A percentile compares a stretch with the other conserved stretches of the same genome.
phyloP scores from a whole-genome alignment of 371 early-diverging fungal genomes.

The Mortierella sp. region DNA sequence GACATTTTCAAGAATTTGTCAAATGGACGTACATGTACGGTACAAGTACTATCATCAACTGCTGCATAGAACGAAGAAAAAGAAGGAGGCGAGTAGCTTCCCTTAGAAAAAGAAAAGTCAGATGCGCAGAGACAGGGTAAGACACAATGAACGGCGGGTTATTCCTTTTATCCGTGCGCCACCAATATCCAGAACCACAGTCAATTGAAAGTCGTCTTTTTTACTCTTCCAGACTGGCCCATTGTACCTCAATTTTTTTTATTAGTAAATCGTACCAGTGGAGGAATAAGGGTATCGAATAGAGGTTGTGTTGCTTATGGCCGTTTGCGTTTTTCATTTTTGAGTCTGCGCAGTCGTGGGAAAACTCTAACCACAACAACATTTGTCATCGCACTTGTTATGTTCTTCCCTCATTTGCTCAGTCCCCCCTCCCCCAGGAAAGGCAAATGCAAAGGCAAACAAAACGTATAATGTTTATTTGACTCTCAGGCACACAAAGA shows the following conservation, averaged over 20 bases:
- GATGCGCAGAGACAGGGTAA: not conserved
- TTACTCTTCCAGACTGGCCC: not conserved
- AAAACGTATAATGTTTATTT: not conserved
- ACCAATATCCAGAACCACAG: not conserved
- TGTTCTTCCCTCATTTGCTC: not conserved
- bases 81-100: not conserved
- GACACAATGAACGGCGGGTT: not conserved
- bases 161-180: not conserved
- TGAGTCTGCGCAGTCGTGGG: not conserved
- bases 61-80: too few relatives aligned
- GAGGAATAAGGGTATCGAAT: not conserved
- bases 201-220: not conserved
- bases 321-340: not conserved
- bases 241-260: too few relatives aligned
- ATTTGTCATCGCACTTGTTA: not conserved
- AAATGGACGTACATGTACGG: not conserved
- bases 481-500: not conserved
- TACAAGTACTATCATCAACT: not conserved
- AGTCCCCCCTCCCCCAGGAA: too few relatives aligned
- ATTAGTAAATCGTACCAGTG: too few relatives aligned
- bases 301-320: not conserved
- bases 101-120: not conserved
- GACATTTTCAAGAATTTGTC: not conserved
- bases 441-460: too few relatives aligned
- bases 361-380: not conserved